Evolutionary conservation across 306 rosid species (phyloP), one percentile per base, ranked within the genome.

Genomic region (Rubus parviflorus): DNA sequence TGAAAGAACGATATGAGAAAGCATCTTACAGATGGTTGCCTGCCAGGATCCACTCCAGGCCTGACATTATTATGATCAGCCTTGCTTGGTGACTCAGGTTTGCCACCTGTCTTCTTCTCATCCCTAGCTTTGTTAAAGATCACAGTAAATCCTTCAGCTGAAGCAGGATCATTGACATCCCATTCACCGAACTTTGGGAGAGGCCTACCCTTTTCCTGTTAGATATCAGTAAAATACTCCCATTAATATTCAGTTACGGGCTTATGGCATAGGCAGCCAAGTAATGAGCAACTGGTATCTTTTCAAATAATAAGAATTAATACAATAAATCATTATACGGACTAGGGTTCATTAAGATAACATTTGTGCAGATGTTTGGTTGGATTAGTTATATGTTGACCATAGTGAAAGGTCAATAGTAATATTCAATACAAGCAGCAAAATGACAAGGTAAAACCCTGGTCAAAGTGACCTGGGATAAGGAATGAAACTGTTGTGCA

Each of bases 131-230:
- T 95, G 82, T 95, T 92, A 79, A 95, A 95, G 73, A 95, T 95
- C 88, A 95, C 97, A 61, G 99, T 95, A 84, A 95, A 95, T 61
- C 97, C 99, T 88, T 95, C 99, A 56, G 99, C 97, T 12, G 99
- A 95, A 85, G 99, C 89, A 72, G 99, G 99, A 88, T 95, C 97
- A 76, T 95, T 95, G 78, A 90, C 99, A 80, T 95, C 97, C 99
- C 99, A 95, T 85, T 92, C 99, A 77, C 99, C 99, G 75, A 95
- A 95, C 83, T 95, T 95, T 49, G 99, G 99, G 14, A 95, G 91
- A 58, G 99, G 97, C 75, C 74, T 93, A 72, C 99, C 99, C 87
- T 95, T 95, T 43, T 90, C 99, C 97, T 95, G 90, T 58, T 77
- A 37, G 62, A 79, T 79, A 67, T 73, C 70, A 66, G 64, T 40